These are phyloP conservation scores for Vanrija sp. DNA, from an alignment of 1,284 basidiomycete genomes.

Conservation along the genomic window DNA sequence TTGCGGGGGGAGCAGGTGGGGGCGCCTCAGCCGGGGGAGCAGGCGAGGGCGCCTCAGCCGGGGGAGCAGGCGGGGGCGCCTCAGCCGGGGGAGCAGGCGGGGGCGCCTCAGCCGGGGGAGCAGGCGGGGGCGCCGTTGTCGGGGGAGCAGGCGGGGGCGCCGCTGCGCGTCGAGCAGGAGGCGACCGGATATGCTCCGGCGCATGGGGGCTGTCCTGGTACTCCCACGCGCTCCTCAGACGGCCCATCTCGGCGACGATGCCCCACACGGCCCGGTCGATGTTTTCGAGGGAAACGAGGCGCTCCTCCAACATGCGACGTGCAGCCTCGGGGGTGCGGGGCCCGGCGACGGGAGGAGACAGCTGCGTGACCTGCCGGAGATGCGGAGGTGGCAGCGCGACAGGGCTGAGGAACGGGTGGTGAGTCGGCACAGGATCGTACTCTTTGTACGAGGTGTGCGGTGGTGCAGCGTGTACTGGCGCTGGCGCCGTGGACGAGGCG, in stretches of 20 bases:
- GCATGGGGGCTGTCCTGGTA: constrained; percentile 25
- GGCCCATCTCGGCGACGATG: constrained; percentile 70
- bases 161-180: too few species aligned
- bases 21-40: too few species aligned
- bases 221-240: constrained; percentile 60
- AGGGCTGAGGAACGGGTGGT: constrained; percentile 13
- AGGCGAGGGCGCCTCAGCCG: too few species aligned
- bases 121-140: too few species aligned
- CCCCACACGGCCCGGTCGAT: constrained; percentile 65
- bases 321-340: constrained; percentile 6
- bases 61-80: too few species aligned
- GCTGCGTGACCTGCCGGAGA: neutral
- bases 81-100: too few species aligned
- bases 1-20: too few species aligned
- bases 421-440: constrained; percentile 11
- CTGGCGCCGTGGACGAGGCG: neutral
- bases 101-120: too few species aligned
- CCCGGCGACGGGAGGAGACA: neutral
- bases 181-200: too few species aligned
- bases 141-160: too few species aligned
- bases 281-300: constrained; percentile 67
- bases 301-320: constrained; percentile 74
- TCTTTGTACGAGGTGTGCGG: neutral
- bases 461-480: neutral
- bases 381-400: neutral